These are phyloP conservation scores for Ceratocystis papillata DNA, from an alignment of 2,329 filamentous ascomycete species.

Conservation along the genomic window DNA sequence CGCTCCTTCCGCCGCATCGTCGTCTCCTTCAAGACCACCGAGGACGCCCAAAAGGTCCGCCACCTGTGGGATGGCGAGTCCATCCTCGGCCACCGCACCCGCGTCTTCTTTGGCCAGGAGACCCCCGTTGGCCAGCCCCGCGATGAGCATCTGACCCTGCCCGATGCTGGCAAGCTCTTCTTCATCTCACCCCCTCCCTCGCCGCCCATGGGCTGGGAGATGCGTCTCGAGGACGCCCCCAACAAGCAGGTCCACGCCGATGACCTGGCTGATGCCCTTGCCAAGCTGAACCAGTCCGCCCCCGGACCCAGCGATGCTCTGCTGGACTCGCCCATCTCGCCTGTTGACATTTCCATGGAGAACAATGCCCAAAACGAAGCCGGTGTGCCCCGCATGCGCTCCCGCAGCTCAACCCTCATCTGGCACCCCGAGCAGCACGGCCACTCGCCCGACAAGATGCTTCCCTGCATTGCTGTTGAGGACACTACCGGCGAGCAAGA, in stretches of 20 bases:
- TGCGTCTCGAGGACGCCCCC: slow-evolving; percentile 55
- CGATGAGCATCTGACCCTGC: slow-evolving; percentile 52
- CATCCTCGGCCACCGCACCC: slow-evolving; percentile 58
- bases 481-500: slow-evolving; percentile 49
- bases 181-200: slow-evolving; percentile 61
- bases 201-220: slow-evolving; percentile 59
- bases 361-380: slow-evolving; percentile 25
- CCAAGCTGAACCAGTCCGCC: slow-evolving; percentile 46
- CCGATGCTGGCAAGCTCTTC: slow-evolving; percentile 60
- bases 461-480: slow-evolving; percentile 57
- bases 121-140: slow-evolving; percentile 44
- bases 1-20: slow-evolving; percentile 76
- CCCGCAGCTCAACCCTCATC: slow-evolving; percentile 54
- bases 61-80: slow-evolving; percentile 62
- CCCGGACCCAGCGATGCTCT: slow-evolving; percentile 24
- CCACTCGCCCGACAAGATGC: slow-evolving; percentile 37
- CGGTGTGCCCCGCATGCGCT: slow-evolving; percentile 34
- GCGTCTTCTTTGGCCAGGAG: slow-evolving; percentile 57
- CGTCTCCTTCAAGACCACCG: slow-evolving; percentile 61
- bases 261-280: slow-evolving; percentile 55
- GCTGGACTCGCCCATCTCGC: slow-evolving; percentile 33
- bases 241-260: slow-evolving; percentile 61
- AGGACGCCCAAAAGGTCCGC: slow-evolving; percentile 60
- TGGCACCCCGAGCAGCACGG: slow-evolving; percentile 51
- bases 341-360: slow-evolving; percentile 32